Base-by-base conservation (phyloP, 208 protist genomes). In the Leishmania tropica region DNA sequence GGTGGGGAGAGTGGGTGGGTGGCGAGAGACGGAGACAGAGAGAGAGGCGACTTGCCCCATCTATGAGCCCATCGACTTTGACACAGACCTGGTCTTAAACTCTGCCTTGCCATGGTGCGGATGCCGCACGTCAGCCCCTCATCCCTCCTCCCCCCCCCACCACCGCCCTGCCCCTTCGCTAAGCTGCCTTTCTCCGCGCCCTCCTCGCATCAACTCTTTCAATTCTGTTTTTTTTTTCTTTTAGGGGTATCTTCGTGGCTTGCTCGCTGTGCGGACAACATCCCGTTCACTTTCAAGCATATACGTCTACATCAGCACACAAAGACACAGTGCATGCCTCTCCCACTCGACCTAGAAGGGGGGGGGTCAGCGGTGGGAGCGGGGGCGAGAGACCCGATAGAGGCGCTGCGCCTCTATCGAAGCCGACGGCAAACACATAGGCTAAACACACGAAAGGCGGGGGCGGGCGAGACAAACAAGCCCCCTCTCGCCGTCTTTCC, bases 1-100 rank as follows among this genome's bases (percentile, higher is more conserved):
- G n/a, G n/a, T n/a, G n/a, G n/a, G n/a, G n/a, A 45, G 80, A 42
- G 35, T 37, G 81, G 48, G 53, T 19, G 71, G 42, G 81, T n/a
- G 60, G 6, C 47, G 31, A 37, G 56, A 79, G 35, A 72, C 6
- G 35, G 45, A 45, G 31, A 37, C 40, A 37, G 73, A 45, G 42
- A 45, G 40, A 76, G 40, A 51, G 58, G 58, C n/a, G 31, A 73
- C n/a, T 17, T 68, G 31, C 62, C 13, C 31, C 31, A 40, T 40
- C 10, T 40, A 15, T 40, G 62, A 68, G 62, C 62, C 28, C 62
- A 68, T 40, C 15, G 15, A 17, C 62, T 68, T 40, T 40, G 62
- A 68, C 31, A 40, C 31, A 40, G 62, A 42, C 62, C 62, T 19
- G 10, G 4, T 40, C 35, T 56, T 64, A 40, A 42, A 42, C 70